These are phyloP conservation scores for Rhamnella rubrinervis DNA, from an alignment of 331 rosid genomes.

Conservation along the genomic window DNA sequence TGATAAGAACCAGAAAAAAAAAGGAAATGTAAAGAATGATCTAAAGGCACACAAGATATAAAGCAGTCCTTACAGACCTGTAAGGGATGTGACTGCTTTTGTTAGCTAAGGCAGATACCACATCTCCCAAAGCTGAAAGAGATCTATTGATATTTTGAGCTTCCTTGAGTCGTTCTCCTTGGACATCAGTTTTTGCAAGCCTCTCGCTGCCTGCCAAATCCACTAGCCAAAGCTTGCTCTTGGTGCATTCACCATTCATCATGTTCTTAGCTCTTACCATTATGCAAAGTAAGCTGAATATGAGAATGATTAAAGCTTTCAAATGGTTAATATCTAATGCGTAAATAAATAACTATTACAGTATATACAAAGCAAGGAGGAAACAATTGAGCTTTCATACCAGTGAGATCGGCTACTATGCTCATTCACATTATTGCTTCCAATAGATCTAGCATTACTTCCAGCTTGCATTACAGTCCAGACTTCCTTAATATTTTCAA, in stretches of 20 bases:
- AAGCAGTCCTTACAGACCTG: constrained; percentile 66
- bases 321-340: too few relatives aligned
- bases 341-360: neutral
- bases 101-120: constrained; percentile 77
- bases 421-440: constrained; percentile 84
- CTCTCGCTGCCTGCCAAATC: constrained; percentile 97
- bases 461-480: constrained; percentile 79
- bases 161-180: constrained; percentile 83
- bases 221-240: constrained; percentile 93
- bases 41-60: constrained; percentile 15
- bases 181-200: constrained; percentile 80
- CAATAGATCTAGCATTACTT: constrained; percentile 82
- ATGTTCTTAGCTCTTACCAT: constrained; percentile 75
- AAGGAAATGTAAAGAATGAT: constrained; percentile 6
- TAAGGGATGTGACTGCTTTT: constrained; percentile 85
- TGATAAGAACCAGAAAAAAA: constrained; percentile 8
- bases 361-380: neutral
- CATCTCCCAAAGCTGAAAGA: constrained; percentile 90
- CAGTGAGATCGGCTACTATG: constrained; percentile 95
- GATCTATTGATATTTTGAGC: constrained; percentile 87
- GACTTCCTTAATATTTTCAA: constrained; percentile 56
- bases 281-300: constrained; percentile 73
- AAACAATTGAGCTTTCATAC: constrained; percentile 29
- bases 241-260: constrained; percentile 70
- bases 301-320: constrained; percentile 9